Evolutionary conservation across 306 rosid species (phyloP), one percentile per base, ranked within the genome.

Genomic region (Castanea mollissima): DNA sequence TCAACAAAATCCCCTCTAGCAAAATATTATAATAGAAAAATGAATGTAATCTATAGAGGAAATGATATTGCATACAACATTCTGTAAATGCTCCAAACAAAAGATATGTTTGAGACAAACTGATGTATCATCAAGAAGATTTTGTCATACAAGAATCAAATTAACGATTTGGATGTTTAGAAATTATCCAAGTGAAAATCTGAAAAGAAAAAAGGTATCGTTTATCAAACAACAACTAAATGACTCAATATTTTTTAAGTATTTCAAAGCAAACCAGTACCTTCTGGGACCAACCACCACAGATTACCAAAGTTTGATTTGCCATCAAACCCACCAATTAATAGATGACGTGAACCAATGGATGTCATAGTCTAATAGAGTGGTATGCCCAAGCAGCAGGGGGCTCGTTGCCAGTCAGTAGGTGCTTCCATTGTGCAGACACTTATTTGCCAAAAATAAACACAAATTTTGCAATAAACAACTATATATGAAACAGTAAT

Each of bases 261-360:
- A 57, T 23, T 78, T 58, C 69, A 72, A 83, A 80, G 75, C 12
- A 79, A 71, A 55, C 46, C 60, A 65, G 51, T 86, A 95, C 99
- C 99, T 92, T 91, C 94, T 25, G 97, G 90, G 82, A 92, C 98
- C 81, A 95, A 83, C 99, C 99, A 91, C 99, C 99, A 95, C 21
- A 90, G 76, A 86, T 95, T 94, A 56, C 93, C 97, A 85, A 85
- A 95, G 59, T 98, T 92, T 65, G 91, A 79, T 78, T 95, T 95
- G 64, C 99, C 98, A 85, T 95, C 99, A 87, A 92, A 91, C 82
- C 99, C 99, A 58, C 99, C 99, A 79, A 90, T 90, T 58, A 95
- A 84, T 69, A 92, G 83, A 86, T 92, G 78, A 41, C 96, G 85
- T 1, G 93, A 91, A 78, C 96, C 99, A 62, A 95, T 76, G 52